Evolutionary conservation across 306 rosid species (phyloP).

Genomic region (Abrus precatorius): DNA sequence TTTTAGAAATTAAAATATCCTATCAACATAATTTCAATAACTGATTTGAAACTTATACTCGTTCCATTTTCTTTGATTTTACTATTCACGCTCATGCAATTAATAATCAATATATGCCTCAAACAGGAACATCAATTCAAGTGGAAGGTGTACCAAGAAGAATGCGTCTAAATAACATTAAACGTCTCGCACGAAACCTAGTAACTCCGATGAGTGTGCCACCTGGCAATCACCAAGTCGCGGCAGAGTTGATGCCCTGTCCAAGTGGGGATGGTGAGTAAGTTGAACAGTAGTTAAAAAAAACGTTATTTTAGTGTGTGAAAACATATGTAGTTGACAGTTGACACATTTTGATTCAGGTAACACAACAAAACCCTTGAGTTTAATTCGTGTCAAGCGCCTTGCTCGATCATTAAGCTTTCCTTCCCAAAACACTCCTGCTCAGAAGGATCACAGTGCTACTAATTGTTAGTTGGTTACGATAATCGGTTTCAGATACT

Average conservation of each 20-base stretch:
- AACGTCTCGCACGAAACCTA: slow-evolving; percentile 61
- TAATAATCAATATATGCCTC: background rate
- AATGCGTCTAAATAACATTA: slow-evolving; percentile 57
- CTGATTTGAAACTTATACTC: too few species aligned
- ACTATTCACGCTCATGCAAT: background rate
- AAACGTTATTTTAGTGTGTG: background rate
- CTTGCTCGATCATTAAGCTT: slow-evolving; percentile 55
- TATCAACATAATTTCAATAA: too few species aligned
- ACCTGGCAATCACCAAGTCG: slow-evolving; percentile 11
- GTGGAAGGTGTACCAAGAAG: slow-evolving; percentile 44
- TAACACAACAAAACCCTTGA: slow-evolving; percentile 45
- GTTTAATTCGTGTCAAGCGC: slow-evolving; percentile 60
- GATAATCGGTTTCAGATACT: too few species aligned
- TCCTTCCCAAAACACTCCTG: slow-evolving; percentile 14
- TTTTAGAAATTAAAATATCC: too few species aligned
- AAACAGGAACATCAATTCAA: slow-evolving; percentile 41
- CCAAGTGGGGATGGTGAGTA: slow-evolving; percentile 44
- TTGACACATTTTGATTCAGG: slow-evolving; percentile 5
- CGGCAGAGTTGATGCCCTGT: background rate
- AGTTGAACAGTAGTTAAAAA: background rate
- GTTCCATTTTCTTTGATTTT: background rate
- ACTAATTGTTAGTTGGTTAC: background rate
- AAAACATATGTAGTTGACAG: background rate
- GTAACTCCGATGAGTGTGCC: slow-evolving; percentile 8
- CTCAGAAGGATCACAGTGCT: slow-evolving; percentile 24